These are phyloP conservation scores for Picochlorum sp. DNA, from an alignment of 139 green algal genomes.

Conservation along the genomic window DNA sequence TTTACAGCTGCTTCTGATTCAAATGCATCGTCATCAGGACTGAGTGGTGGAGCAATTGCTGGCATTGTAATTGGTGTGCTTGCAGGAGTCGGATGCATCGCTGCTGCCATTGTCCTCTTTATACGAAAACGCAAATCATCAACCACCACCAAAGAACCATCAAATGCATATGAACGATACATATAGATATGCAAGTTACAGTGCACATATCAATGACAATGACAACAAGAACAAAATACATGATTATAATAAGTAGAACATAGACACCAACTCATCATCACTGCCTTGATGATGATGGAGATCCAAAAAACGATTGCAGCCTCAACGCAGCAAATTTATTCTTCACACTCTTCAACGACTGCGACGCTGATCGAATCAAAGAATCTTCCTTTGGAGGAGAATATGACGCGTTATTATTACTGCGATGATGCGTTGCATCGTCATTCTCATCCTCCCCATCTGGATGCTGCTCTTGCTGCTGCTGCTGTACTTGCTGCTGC, in stretches of 20 bases:
- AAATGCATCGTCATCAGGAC: background rate
- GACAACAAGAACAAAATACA: too few relatives aligned
- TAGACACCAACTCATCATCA: background rate
- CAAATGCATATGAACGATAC: too few relatives aligned
- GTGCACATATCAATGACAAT: too few relatives aligned
- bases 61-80: slow-evolving; percentile 1
- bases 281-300: slow-evolving; percentile 3
- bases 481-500: background rate
- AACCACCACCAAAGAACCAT: too few relatives aligned
- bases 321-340: slow-evolving; percentile 2
- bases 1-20: background rate
- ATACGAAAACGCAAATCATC: too few relatives aligned
- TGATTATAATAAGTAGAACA: too few relatives aligned
- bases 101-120: too few relatives aligned
- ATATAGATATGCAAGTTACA: too few relatives aligned
- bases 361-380: slow-evolving; percentile 1
- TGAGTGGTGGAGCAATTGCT: slow-evolving; percentile 10
- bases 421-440: background rate
- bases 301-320: slow-evolving; percentile 19
- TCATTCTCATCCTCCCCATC: slow-evolving; percentile 10
- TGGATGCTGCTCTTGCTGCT: background rate
- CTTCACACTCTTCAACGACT: slow-evolving; percentile 22
- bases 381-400: background rate
- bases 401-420: background rate
- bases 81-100: background rate